These are phyloP conservation scores for Trichoderma sp. DNA, from an alignment of 2,329 filamentous ascomycete species.

Conservation along the genomic window DNA sequence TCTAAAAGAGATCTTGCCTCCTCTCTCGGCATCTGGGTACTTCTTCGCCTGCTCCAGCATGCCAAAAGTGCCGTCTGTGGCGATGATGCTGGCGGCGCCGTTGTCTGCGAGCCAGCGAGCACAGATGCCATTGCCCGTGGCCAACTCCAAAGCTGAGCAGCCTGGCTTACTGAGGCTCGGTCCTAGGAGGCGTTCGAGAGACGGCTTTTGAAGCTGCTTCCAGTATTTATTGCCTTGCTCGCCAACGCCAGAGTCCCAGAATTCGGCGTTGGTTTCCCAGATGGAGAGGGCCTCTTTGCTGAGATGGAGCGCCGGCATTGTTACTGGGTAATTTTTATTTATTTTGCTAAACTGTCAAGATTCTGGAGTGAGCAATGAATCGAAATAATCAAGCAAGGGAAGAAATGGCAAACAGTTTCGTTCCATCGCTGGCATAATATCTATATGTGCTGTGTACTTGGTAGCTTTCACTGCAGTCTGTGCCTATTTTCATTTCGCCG, in stretches of 20 bases:
- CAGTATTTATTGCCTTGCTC: constrained; percentile 44
- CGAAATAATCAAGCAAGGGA: no score
- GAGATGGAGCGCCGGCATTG: constrained; percentile 20
- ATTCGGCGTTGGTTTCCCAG: constrained; percentile 42
- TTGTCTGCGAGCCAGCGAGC: constrained; percentile 42
- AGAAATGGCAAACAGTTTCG: background rate
- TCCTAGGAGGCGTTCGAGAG: constrained; percentile 36
- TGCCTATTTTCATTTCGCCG: background rate
- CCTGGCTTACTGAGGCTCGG: constrained; percentile 22
- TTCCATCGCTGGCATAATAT: background rate
- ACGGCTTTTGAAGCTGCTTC: constrained; percentile 40
- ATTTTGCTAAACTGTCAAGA: background rate
- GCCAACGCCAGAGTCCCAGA: constrained; percentile 43
- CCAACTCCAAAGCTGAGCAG: constrained; percentile 43
- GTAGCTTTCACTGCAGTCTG: background rate
- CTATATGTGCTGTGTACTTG: background rate
- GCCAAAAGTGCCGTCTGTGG: constrained; percentile 41
- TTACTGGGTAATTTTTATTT: background rate
- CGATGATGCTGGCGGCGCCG: constrained; percentile 37
- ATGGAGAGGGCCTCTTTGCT: constrained; percentile 26
- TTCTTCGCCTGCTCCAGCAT: constrained; percentile 40
- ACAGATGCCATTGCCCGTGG: constrained; percentile 48
- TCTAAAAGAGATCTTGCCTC: constrained; percentile 30
- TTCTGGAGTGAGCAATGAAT: background rate
- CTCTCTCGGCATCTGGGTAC: background rate